phyloP scores from a whole-genome alignment of 169 alveolate species.

The Plasmodium relictum region DNA sequence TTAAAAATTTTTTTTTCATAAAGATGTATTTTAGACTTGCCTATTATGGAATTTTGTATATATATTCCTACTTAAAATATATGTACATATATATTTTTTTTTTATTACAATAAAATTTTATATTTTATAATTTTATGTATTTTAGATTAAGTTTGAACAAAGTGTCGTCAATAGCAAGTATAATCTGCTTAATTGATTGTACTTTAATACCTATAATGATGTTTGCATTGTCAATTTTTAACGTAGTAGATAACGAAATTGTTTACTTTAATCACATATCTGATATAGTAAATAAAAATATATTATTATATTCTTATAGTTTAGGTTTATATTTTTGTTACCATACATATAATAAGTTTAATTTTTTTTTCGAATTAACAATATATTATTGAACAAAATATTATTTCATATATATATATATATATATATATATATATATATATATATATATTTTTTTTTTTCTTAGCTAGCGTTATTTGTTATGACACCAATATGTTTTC shows the following conservation, averaged over 20 bases:
- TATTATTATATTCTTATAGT: neutral
- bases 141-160: conserved; percentile 35
- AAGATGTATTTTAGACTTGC: too few species aligned
- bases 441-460: conserved; percentile 3
- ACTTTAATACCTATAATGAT: conserved; percentile 38
- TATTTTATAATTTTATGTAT: neutral
- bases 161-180: conserved; percentile 51
- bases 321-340: neutral
- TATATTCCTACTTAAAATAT: too few species aligned
- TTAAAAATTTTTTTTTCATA: too few species aligned
- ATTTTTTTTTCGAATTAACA: too few species aligned
- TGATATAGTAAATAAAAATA: conserved; percentile 9
- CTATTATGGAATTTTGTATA: too few species aligned
- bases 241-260: neutral
- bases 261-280: neutral
- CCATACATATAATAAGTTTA: too few species aligned
- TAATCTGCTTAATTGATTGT: conserved; percentile 66
- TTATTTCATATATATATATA: neutral
- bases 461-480: conserved; percentile 40
- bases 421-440: neutral
- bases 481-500: conserved; percentile 53
- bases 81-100: neutral
- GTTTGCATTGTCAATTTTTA: conserved; percentile 33
- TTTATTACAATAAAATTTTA: neutral
- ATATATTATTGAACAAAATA: too few species aligned